These are phyloP conservation scores for Cymbidium sinense DNA, from an alignment of 106 monocot species.

Conservation along the genomic window DNA sequence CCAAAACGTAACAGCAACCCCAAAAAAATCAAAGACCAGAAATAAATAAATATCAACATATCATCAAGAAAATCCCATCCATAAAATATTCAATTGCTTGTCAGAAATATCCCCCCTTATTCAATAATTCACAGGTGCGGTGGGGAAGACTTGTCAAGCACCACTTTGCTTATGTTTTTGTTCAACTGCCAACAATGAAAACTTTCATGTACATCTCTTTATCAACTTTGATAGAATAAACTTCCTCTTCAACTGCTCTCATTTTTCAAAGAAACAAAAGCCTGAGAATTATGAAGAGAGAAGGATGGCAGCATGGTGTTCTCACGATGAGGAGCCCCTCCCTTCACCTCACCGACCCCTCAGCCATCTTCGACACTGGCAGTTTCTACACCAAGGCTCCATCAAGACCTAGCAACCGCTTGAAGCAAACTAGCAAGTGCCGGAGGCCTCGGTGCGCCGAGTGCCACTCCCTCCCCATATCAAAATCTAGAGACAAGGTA, in stretches of 20 bases:
- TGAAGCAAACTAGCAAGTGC: too few relatives aligned
- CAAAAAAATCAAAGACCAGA: too few relatives aligned
- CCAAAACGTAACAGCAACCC: too few relatives aligned
- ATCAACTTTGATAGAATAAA: background rate
- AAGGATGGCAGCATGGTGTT: conserved; percentile 61
- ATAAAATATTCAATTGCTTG: background rate
- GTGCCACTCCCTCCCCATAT: conserved; percentile 34
- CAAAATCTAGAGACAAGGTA: conserved; percentile 64
- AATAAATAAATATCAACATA: background rate
- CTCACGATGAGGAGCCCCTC: conserved; percentile 13
- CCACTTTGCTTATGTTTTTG: background rate
- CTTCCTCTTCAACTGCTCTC: background rate
- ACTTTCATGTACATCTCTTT: background rate
- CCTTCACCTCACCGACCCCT: background rate
- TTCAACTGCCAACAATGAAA: background rate
- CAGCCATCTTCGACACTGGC: conserved; percentile 1
- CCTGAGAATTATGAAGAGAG: conserved; percentile 51
- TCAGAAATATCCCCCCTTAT: background rate
- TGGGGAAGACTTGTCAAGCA: background rate
- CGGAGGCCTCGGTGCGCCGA: conserved; percentile 48
- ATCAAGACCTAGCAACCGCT: conserved; percentile 16
- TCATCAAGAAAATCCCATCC: background rate
- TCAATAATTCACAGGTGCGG: background rate
- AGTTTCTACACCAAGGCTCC: conserved; percentile 8
- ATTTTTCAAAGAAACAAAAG: background rate